Evolutionary conservation across 2,329 filamentous ascomycete genomes (phyloP).

Genomic region (Colletotrichum sp.): DNA sequence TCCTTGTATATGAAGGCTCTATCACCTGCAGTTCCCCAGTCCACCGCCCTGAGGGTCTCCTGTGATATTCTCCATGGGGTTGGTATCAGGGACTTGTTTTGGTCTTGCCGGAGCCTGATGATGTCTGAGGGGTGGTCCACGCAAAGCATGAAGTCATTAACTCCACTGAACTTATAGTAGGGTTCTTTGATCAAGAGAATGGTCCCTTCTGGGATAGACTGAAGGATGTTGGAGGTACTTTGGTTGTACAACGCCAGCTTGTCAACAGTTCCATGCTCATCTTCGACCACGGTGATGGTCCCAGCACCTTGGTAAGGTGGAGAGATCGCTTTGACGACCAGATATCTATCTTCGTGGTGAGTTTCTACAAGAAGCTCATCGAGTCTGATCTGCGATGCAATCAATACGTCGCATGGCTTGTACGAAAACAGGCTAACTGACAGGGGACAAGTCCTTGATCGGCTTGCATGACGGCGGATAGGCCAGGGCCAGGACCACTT

Average conservation of each 20-base stretch:
- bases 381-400: slow-evolving; percentile 29
- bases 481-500: slow-evolving; percentile 25
- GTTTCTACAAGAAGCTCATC: slow-evolving; percentile 33
- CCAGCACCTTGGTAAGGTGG: slow-evolving; percentile 37
- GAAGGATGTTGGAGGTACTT: slow-evolving; percentile 33
- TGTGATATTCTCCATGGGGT: neutral
- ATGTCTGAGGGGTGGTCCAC: slow-evolving; percentile 40
- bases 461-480: slow-evolving; percentile 25
- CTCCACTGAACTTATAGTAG: slow-evolving; percentile 37
- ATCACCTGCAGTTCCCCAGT: slow-evolving; percentile 24
- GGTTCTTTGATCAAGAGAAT: slow-evolving; percentile 41
- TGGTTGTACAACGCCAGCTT: slow-evolving; percentile 44
- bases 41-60: slow-evolving; percentile 6
- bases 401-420: neutral
- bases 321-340: slow-evolving; percentile 35
- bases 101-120: slow-evolving; percentile 29
- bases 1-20: slow-evolving; percentile 31
- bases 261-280: slow-evolving; percentile 38
- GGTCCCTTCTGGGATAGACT: slow-evolving; percentile 33
- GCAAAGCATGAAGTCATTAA: slow-evolving; percentile 36
- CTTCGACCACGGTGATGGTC: slow-evolving; percentile 38
- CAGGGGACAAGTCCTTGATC: slow-evolving; percentile 10
- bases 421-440: neutral
- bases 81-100: slow-evolving; percentile 24
- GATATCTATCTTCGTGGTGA: slow-evolving; percentile 36